A percentile compares a stretch with the other conserved stretches of the same genome.
phyloP scores from a whole-genome alignment of 2,329 filamentous ascomycete species.

The Cordyceps tenuipes region DNA sequence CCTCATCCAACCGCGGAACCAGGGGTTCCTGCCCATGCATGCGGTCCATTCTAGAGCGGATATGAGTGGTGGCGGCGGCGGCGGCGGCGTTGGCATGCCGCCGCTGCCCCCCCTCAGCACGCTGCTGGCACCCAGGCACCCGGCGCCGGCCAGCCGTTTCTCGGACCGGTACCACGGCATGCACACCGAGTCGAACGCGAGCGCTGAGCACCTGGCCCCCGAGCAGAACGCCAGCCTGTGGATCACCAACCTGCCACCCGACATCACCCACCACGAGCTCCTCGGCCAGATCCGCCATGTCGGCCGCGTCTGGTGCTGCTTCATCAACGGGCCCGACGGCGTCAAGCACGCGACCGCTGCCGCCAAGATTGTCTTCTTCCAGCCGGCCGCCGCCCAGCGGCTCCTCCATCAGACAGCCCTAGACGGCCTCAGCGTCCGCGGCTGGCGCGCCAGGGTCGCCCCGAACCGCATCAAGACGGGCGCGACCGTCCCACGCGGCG shows the following conservation, averaged over 20 bases:
- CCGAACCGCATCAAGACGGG: slow-evolving; percentile 42
- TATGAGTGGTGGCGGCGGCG: not conserved
- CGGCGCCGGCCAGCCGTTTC: slow-evolving; percentile 17
- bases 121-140: not conserved
- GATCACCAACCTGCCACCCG: slow-evolving; percentile 41
- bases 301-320: slow-evolving; percentile 43
- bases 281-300: slow-evolving; percentile 34
- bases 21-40: slow-evolving; percentile 1
- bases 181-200: slow-evolving; percentile 28
- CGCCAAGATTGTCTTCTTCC: slow-evolving; percentile 43
- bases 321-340: slow-evolving; percentile 41
- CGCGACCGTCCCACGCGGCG: slow-evolving; percentile 19
- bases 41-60: not conserved
- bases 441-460: slow-evolving; percentile 29
- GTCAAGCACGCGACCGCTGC: slow-evolving; percentile 30
- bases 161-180: slow-evolving; percentile 30
- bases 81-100: not conserved
- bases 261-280: slow-evolving; percentile 34
- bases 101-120: not conserved
- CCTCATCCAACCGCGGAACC: not conserved
- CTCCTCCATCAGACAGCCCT: slow-evolving; percentile 20
- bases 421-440: slow-evolving; percentile 28
- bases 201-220: slow-evolving; percentile 21
- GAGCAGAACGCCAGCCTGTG: slow-evolving; percentile 43
- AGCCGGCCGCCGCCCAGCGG: slow-evolving; percentile 28